Percentiles rank a stretch among this genome's conserved stretches.
Conservation (phyloP, 371 early-diverging fungal genomes). For the Apophysomyces elegans region DNA sequence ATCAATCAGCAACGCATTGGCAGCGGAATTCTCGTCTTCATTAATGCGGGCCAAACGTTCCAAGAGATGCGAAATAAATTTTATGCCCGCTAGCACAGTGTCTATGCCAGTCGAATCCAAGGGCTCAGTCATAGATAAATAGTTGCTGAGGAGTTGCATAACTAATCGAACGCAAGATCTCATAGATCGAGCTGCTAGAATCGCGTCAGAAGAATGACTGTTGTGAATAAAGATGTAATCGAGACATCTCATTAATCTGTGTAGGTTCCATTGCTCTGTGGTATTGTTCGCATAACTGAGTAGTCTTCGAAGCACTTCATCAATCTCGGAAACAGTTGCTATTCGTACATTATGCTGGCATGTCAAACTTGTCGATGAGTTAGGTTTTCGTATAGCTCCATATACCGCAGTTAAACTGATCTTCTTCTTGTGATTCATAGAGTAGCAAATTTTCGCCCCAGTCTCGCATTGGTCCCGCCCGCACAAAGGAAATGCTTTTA, state of each 20-base stretch:
- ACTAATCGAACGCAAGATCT: conserved; percentile 13
- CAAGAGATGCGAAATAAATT: conserved; percentile 13
- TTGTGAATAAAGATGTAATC: conserved; percentile 15
- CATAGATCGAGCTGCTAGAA: conserved; percentile 5
- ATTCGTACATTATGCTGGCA: background rate
- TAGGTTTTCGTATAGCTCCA: background rate
- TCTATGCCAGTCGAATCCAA: background rate
- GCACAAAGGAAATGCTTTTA: no score
- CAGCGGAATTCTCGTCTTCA: background rate
- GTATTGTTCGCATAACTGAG: conserved; percentile 7
- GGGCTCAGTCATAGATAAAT: background rate
- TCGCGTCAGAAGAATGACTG: background rate
- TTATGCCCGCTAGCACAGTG: background rate
- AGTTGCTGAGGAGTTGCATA: conserved; percentile 6
- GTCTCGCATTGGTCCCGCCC: no score
- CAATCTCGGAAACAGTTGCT: conserved; percentile 8
- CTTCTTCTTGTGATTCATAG: background rate
- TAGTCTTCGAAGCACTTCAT: conserved; percentile 16
- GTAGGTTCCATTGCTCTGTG: conserved; percentile 19
- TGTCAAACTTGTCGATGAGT: background rate
- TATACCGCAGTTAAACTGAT: background rate
- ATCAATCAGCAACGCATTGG: background rate
- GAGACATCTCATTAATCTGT: conserved; percentile 20
- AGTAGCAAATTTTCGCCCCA: no score
- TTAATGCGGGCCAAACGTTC: conserved; percentile 6